Percentiles rank a stretch among this genome's conserved stretches.
Conservation (phyloP, 169 alveolate genomes). For the Fabrea salina region DNA sequence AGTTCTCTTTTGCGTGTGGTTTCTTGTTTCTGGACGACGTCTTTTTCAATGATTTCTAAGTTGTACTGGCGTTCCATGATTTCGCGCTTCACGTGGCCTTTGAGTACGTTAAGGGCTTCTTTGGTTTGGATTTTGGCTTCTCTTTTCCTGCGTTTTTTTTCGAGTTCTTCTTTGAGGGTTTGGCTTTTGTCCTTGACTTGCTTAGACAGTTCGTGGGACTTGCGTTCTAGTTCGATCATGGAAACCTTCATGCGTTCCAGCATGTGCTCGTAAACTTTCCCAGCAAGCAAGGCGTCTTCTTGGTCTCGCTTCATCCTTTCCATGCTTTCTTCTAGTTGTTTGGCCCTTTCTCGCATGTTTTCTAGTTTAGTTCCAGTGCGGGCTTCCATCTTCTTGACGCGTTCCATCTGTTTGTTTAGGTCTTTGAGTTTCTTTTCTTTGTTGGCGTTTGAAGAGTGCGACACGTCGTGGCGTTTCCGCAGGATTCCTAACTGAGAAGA, state of each 20-base stretch:
- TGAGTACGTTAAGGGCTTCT: conserved; percentile 31
- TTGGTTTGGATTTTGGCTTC: conserved; percentile 43
- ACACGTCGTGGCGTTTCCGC: neutral
- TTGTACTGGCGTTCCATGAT: conserved; percentile 36
- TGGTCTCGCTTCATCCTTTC: neutral
- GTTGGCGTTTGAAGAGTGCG: neutral
- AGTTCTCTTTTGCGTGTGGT: conserved; percentile 41
- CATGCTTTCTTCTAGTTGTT: conserved; percentile 1
- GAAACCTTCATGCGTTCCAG: conserved; percentile 61
- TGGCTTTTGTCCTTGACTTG: conserved; percentile 22
- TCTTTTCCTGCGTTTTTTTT: conserved; percentile 39
- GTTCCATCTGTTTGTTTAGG: neutral
- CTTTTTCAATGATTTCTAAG: conserved; percentile 43
- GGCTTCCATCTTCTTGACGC: neutral
- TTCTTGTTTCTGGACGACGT: conserved; percentile 42
- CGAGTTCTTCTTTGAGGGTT: conserved; percentile 34
- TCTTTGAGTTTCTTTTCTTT: neutral
- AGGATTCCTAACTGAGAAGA: neutral
- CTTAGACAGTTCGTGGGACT: conserved; percentile 27
- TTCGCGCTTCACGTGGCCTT: conserved; percentile 44
- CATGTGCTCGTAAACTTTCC: conserved; percentile 52
- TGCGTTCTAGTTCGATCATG: conserved; percentile 41
- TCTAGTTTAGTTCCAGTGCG: neutral
- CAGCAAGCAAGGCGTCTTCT: neutral
- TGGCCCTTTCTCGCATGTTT: neutral